phyloP scores from a whole-genome alignment of 257 asterid genomes.

The Scutellaria barbata region DNA sequence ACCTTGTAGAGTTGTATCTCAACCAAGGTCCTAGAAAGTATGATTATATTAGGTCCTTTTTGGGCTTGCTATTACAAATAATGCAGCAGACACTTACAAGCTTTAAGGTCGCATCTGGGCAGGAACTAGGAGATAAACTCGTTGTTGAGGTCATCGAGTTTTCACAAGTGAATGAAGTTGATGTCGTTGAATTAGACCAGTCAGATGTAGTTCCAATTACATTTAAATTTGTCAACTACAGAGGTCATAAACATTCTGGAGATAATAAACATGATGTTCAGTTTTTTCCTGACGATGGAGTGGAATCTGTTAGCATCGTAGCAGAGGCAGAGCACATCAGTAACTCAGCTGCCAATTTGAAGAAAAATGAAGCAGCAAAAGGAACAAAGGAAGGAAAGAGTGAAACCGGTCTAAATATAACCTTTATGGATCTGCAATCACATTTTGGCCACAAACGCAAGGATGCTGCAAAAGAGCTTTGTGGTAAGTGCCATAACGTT shows the following conservation, averaged over 20 bases:
- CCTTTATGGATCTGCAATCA: constrained; percentile 21
- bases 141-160: neutral
- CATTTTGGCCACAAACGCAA: constrained; percentile 24
- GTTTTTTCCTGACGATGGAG: neutral
- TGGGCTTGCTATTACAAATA: neutral
- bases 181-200: neutral
- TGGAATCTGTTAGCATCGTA: neutral
- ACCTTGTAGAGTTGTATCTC: neutral
- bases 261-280: too few species aligned
- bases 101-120: too few species aligned
- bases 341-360: neutral
- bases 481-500: constrained; percentile 7
- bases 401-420: neutral
- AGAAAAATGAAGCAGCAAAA: neutral
- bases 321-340: neutral
- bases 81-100: neutral
- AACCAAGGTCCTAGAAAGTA: neutral
- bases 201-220: neutral
- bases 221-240: neutral
- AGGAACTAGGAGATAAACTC: constrained; percentile 14
- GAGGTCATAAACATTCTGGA: neutral
- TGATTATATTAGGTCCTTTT: neutral
- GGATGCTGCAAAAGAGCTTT: constrained; percentile 28
- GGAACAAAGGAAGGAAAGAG: neutral
- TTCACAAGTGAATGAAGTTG: neutral